Base-by-base conservation (phyloP, 129 eudicot genomes). In the Helianthus annuus region DNA sequence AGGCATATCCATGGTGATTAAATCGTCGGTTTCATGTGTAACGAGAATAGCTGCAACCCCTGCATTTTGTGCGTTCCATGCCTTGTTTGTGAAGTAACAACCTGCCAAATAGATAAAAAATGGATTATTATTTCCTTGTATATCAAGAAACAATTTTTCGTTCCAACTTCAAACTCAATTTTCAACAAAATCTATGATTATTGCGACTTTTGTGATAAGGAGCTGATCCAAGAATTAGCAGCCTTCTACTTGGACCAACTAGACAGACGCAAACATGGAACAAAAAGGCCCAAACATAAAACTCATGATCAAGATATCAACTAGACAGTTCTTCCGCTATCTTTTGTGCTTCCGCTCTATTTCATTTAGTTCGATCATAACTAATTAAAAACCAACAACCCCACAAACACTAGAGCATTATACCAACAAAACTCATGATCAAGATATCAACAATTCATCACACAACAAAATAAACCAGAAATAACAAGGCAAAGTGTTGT, bases 21-120 rank as follows among this genome's bases (percentile, higher is more conserved):
- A 82, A 24, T 82, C 87, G 71, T 88, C 97, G 1, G 72, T 71
- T 72, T 91, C 88, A 48, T 91, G 96, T 27, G 89, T 85, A 27
- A 91, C 97, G 7, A 91, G 84, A 62, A 91, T 80, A 22, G 96
- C 92, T 7, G 96, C 87, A 16, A 92, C 97, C 42, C 97, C 96
- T 46, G 85, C 88, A 40, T 82, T 91, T 58, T 91, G 97, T 16
- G 97, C 96, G 68, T 91, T 82, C 97, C 96, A 91, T 54, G 97
- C 96, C 85, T 91, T 91, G 55, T 79, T 22, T 32, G 97, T 80
- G 75, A 88, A 91, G 75, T 59, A 86, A 74, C 97, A 91, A 15
- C 78, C 96, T 91, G 96, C 49, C 27, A 76, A 59, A 66, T 39
- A 44, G 60, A 60, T 60, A 0, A 60, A 60, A 19, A 12, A n/a